phyloP scores from a whole-genome alignment of 805 yeast species.

The Starmerella bombicola region DNA sequence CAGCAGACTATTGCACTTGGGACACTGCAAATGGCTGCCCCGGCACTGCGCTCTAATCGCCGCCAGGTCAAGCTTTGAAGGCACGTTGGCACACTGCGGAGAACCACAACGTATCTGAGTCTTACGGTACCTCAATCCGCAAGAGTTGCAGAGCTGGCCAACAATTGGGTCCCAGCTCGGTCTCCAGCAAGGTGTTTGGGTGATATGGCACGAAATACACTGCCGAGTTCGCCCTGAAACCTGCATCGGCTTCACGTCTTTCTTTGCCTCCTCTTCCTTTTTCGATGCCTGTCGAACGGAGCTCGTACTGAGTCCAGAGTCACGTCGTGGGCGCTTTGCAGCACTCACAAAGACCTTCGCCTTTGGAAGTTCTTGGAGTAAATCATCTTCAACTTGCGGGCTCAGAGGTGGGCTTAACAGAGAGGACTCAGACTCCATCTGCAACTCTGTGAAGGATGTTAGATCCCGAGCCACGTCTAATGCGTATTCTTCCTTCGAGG shows the following conservation, averaged over 20 bases:
- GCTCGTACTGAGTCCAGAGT: no score
- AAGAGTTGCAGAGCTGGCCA: conserved; percentile 94
- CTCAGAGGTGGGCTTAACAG: conserved; percentile 19
- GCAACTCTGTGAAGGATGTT: not conserved
- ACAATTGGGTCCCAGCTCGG: conserved; percentile 87
- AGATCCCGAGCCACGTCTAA: no score
- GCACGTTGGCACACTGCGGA: conserved; percentile 65
- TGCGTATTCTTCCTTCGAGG: no score
- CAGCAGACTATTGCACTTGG: conserved; percentile 1
- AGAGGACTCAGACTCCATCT: conserved; percentile 3
- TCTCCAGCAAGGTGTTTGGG: conserved; percentile 95
- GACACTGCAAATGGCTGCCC: conserved; percentile 13
- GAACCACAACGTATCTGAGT: conserved; percentile 84
- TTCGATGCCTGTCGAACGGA: no score
- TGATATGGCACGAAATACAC: conserved; percentile 83
- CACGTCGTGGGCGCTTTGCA: no score
- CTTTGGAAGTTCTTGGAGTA: no score
- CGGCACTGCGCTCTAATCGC: conserved; percentile 54
- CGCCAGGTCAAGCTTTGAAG: conserved; percentile 93
- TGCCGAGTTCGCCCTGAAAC: no score
- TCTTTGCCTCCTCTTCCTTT: no score
- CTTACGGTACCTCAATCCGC: conserved; percentile 89
- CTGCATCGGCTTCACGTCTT: no score
- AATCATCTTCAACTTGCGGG: conserved; percentile 3
- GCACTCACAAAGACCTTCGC: not conserved